A percentile compares a stretch with the other conserved stretches of the same genome.
phyloP scores from a whole-genome alignment of 306 rosid genomes.

The Vigna nakashimae region DNA sequence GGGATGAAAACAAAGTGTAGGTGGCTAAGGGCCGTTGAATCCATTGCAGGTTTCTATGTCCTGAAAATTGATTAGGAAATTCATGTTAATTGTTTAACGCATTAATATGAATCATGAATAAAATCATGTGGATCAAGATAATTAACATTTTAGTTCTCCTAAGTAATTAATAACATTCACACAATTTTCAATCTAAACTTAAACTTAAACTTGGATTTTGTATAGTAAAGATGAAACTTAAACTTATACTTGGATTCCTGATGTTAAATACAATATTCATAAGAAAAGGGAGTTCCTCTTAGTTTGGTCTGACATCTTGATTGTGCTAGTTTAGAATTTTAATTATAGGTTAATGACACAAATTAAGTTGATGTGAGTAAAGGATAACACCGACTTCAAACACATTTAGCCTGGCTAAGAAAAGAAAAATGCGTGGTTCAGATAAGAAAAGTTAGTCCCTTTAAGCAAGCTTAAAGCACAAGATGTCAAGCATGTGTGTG shows the following conservation, averaged over 20 bases:
- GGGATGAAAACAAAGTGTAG: constrained; percentile 54
- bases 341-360: background rate
- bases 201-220: too few species aligned
- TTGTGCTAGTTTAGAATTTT: too few species aligned
- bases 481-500: background rate
- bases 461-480: background rate
- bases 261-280: too few species aligned
- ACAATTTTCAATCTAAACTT: too few species aligned
- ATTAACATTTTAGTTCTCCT: too few species aligned
- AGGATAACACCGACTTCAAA: background rate
- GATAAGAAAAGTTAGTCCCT: background rate
- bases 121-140: too few species aligned
- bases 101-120: background rate
- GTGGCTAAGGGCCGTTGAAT: background rate
- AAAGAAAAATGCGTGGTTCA: background rate
- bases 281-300: too few species aligned
- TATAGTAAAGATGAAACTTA: too few species aligned
- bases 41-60: background rate
- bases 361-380: too few species aligned
- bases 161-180: too few species aligned
- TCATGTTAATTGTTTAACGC: background rate
- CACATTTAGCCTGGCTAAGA: background rate
- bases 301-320: too few species aligned
- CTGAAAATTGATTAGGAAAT: background rate
- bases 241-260: too few species aligned